These are phyloP conservation scores for Dictyostelium purpureum DNA, from an alignment of 78 protist genomes.

Conservation along the genomic window DNA sequence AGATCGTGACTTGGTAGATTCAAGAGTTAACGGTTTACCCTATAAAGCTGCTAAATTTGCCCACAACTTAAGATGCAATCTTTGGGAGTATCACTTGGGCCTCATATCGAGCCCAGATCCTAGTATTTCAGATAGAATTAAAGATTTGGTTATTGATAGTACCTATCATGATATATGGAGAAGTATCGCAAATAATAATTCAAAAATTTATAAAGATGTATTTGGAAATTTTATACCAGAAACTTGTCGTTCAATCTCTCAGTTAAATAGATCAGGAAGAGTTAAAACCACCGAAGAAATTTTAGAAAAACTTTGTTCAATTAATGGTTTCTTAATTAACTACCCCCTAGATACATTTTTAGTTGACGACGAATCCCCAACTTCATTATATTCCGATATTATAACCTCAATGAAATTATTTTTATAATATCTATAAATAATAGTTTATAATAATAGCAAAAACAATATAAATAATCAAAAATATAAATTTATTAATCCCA, in stretches of 20 bases:
- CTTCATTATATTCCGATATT: constrained; percentile 46
- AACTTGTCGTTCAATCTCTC: constrained; percentile 38
- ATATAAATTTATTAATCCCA: too few relatives aligned
- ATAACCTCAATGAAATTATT: constrained; percentile 54
- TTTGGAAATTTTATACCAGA: constrained; percentile 45
- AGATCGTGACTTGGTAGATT: background rate
- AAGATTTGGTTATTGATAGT: constrained; percentile 14
- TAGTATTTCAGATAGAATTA: background rate
- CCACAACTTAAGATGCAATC: background rate
- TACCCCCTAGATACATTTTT: constrained; percentile 38
- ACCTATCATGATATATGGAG: constrained; percentile 48
- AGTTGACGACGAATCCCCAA: constrained; percentile 34
- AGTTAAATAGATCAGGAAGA: constrained; percentile 18
- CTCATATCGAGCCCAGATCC: constrained; percentile 9
- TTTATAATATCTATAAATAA: too few relatives aligned
- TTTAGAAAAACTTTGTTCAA: background rate
- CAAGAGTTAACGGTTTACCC: constrained; percentile 27
- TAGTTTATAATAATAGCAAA: too few relatives aligned
- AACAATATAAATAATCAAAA: too few relatives aligned
- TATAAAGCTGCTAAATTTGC: constrained; percentile 49
- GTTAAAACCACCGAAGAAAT: background rate
- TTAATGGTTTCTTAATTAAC: constrained; percentile 49
- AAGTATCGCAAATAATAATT: background rate
- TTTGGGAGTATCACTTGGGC: constrained; percentile 77
- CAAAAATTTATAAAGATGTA: constrained; percentile 10